Evolutionary conservation across 257 asterid species (phyloP).

Genomic region (Primulina tabacum): DNA sequence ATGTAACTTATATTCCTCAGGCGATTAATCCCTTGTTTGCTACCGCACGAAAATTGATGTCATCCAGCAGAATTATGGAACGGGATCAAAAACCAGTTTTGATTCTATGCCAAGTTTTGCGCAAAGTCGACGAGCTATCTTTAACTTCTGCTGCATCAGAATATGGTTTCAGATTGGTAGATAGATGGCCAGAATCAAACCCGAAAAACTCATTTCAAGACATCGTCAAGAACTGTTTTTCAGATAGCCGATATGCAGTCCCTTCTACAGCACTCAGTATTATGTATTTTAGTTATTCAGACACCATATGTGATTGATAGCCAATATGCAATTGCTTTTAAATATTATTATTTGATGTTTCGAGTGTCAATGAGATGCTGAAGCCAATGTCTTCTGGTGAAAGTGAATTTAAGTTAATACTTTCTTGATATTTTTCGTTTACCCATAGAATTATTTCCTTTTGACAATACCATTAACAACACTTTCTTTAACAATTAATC

Average conservation of each 20-base stretch:
- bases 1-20: constrained; percentile 63
- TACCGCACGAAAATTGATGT: constrained; percentile 66
- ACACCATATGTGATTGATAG: constrained; percentile 24
- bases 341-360: neutral
- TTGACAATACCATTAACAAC: too few relatives aligned
- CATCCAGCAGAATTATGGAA: constrained; percentile 14
- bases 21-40: constrained; percentile 69
- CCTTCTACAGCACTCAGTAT: constrained; percentile 64
- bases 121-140: constrained; percentile 78
- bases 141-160: constrained; percentile 59
- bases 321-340: neutral
- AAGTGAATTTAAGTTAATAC: neutral
- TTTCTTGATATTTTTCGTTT: neutral
- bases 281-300: constrained; percentile 46
- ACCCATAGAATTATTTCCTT: neutral
- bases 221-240: constrained; percentile 50
- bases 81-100: constrained; percentile 40
- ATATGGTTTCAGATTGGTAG: constrained; percentile 59
- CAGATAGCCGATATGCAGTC: constrained; percentile 30
- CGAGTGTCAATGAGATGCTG: neutral
- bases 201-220: constrained; percentile 27
- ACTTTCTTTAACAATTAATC: too few relatives aligned
- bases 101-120: constrained; percentile 75
- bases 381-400: neutral
- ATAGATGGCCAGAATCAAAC: constrained; percentile 52